These are phyloP conservation scores for Pascua sp. DNA, from an alignment of 1,284 basidiomycete genomes.

Conservation along the genomic window DNA sequence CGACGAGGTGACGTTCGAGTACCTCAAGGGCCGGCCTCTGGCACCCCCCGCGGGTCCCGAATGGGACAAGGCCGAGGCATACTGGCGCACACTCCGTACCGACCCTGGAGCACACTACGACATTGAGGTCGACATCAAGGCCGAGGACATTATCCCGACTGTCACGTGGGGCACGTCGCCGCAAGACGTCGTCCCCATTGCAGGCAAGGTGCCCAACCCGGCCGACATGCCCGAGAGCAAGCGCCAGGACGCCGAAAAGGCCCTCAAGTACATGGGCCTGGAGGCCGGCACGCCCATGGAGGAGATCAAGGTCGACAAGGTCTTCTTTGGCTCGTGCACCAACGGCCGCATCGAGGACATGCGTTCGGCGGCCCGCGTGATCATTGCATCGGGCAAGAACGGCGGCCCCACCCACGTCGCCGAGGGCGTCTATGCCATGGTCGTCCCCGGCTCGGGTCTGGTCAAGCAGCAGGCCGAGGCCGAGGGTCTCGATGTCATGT, in stretches of 20 bases:
- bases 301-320: constrained; percentile 82
- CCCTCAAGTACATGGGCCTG: constrained; percentile 89
- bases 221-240: constrained; percentile 64
- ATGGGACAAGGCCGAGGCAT: constrained; percentile 83
- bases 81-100: constrained; percentile 81
- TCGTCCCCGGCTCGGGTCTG: constrained; percentile 91
- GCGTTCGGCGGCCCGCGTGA: constrained; percentile 78
- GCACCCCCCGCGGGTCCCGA: constrained; percentile 71
- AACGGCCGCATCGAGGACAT: constrained; percentile 96
- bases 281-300: constrained; percentile 77
- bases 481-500: constrained; percentile 84
- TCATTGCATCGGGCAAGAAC: constrained; percentile 55
- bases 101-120: constrained; percentile 90
- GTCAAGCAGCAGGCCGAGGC: constrained; percentile 93
- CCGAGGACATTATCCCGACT: constrained; percentile 87
- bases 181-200: constrained; percentile 86
- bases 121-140: constrained; percentile 76
- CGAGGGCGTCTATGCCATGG: constrained; percentile 78
- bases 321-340: constrained; percentile 96
- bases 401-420: constrained; percentile 61
- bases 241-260: constrained; percentile 71
- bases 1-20: constrained; percentile 83
- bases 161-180: constrained; percentile 97
- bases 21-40: constrained; percentile 80
- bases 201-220: constrained; percentile 79